Evolutionary conservation across 805 yeast genomes (phyloP).

Genomic region (Ogataea zsoltii): DNA sequence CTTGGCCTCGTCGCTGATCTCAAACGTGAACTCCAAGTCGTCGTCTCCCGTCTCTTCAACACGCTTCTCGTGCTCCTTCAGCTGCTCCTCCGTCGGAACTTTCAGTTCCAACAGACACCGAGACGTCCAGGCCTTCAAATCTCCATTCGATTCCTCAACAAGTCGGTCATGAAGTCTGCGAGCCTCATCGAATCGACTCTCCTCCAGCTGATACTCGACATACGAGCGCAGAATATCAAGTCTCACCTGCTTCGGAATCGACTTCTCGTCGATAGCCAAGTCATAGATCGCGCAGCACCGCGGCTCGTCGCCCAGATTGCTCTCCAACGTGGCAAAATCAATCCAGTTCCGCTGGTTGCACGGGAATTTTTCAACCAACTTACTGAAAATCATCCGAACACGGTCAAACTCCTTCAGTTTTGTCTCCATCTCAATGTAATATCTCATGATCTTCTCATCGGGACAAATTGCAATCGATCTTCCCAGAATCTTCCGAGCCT

Average conservation of each 20-base stretch:
- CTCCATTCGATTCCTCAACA: slow-evolving; percentile 33
- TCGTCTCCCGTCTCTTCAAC: slow-evolving; percentile 29
- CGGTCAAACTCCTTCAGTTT: slow-evolving; percentile 77
- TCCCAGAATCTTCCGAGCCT: slow-evolving; percentile 72
- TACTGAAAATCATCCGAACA: slow-evolving; percentile 70
- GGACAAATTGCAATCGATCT: slow-evolving; percentile 68
- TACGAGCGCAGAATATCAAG: slow-evolving; percentile 29
- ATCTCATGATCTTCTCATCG: slow-evolving; percentile 54
- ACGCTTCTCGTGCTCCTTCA: slow-evolving; percentile 35
- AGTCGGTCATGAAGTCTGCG: slow-evolving; percentile 48
- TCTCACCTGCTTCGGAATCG: slow-evolving; percentile 10
- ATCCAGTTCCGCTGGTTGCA: slow-evolving; percentile 50
- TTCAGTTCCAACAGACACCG: slow-evolving; percentile 72
- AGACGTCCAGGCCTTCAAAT: slow-evolving; percentile 56
- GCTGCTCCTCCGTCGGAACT: slow-evolving; percentile 56
- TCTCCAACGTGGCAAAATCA: slow-evolving; percentile 69
- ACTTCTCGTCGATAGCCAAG: slow-evolving; percentile 40
- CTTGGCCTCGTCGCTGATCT: slow-evolving; percentile 45
- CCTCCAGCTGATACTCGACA: slow-evolving; percentile 64
- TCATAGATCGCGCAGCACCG: slow-evolving; percentile 66
- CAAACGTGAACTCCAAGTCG: slow-evolving; percentile 52
- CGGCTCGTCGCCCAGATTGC: slow-evolving; percentile 62
- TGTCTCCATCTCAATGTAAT: slow-evolving; percentile 69
- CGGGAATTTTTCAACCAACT: slow-evolving; percentile 54
- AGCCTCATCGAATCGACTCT: slow-evolving; percentile 55